These are phyloP conservation scores for Nitzschia inconspicua DNA, from an alignment of 108 stramenopile genomes.

Conservation along the genomic window DNA sequence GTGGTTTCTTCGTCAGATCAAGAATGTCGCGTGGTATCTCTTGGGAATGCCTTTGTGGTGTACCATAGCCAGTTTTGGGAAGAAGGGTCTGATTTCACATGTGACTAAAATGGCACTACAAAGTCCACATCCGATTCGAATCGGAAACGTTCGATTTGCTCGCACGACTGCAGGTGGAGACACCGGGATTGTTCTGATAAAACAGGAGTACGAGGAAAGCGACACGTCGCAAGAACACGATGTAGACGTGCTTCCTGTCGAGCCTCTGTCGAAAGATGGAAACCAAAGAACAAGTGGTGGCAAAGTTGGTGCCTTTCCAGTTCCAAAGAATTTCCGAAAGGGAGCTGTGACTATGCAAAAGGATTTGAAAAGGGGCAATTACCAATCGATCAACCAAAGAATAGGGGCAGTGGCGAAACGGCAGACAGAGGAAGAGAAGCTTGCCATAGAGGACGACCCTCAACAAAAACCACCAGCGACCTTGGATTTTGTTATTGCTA, in stretches of 20 bases:
- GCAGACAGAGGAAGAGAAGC: slow-evolving; percentile 30
- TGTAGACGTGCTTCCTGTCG: slow-evolving; percentile 27
- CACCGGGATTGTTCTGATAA: slow-evolving; percentile 32
- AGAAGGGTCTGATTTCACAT: slow-evolving; percentile 40
- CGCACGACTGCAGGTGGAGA: slow-evolving; percentile 6
- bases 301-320: slow-evolving; percentile 21
- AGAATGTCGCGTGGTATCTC: slow-evolving; percentile 51
- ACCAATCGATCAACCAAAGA: slow-evolving; percentile 31
- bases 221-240: background rate
- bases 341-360: background rate
- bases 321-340: slow-evolving; percentile 1
- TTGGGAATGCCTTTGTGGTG: slow-evolving; percentile 72
- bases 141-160: slow-evolving; percentile 52
- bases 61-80: slow-evolving; percentile 51
- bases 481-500: slow-evolving; percentile 67
- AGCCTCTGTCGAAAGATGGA: slow-evolving; percentile 13
- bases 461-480: slow-evolving; percentile 47
- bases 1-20: too few relatives aligned
- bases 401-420: slow-evolving; percentile 25
- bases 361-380: background rate
- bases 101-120: slow-evolving; percentile 55
- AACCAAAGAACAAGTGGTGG: slow-evolving; percentile 10
- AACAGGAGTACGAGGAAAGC: background rate
- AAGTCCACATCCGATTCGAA: slow-evolving; percentile 73
- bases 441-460: slow-evolving; percentile 50